A percentile compares a stretch with the other conserved stretches of the same genome.
phyloP scores from a whole-genome alignment of 2,329 filamentous ascomycete genomes.

The Sarocladiaceae sp. region DNA sequence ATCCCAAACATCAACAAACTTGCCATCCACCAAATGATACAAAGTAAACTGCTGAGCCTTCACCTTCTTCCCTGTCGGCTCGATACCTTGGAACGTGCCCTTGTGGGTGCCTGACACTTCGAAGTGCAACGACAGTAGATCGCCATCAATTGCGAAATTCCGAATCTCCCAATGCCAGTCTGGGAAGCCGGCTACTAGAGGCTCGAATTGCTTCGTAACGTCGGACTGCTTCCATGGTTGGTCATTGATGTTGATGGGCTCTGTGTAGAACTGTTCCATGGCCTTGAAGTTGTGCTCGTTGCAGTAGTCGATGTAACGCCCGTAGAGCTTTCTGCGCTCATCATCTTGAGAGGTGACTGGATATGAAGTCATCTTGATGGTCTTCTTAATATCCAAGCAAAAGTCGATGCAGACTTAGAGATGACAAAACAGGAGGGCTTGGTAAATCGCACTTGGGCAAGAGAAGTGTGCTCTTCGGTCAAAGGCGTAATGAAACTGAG shows the following conservation, averaged over 20 bases:
- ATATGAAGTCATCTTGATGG: not conserved
- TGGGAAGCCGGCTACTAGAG: constrained; percentile 10
- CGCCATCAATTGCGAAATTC: constrained; percentile 9
- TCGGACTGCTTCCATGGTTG: constrained; percentile 6
- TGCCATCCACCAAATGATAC: constrained; percentile 10
- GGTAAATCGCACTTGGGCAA: not conserved
- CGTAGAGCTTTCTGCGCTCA: not conserved
- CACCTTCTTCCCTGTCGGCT: constrained; percentile 9
- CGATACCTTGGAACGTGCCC: constrained; percentile 9
- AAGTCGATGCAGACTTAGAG: no score
- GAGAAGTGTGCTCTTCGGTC: no score
- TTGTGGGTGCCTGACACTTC: constrained; percentile 11
- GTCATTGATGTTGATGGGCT: constrained; percentile 12
- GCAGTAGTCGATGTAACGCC: constrained; percentile 4
- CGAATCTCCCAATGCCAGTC: constrained; percentile 12
- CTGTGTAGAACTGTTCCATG: constrained; percentile 11
- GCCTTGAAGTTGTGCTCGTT: constrained; percentile 11
- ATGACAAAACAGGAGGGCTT: not conserved
- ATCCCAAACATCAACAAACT: constrained; percentile 12
- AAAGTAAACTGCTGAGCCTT: constrained; percentile 6
- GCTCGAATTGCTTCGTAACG: constrained; percentile 11
- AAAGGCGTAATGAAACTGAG: no score
- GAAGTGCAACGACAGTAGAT: constrained; percentile 10
- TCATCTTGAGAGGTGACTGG: not conserved
- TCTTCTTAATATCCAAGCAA: no score